These are phyloP conservation scores for Forsythia viridissima DNA, from an alignment of 257 asterid species.

Conservation along the genomic window DNA sequence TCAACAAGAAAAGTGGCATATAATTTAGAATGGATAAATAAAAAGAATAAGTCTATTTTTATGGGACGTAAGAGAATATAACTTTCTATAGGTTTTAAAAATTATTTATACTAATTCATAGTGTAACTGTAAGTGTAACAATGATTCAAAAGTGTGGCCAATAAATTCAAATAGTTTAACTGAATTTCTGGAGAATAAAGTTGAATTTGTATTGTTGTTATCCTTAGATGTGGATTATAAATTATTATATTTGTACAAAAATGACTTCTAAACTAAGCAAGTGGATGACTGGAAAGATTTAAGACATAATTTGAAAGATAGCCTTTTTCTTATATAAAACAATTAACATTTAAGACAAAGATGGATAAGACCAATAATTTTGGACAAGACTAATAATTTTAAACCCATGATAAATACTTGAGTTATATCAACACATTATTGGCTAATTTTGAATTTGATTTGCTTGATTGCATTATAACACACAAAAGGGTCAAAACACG, in stretches of 20 bases:
- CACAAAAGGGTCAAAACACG: background rate
- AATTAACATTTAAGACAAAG: background rate
- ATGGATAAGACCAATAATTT: background rate
- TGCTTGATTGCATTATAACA: background rate
- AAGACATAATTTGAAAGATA: background rate
- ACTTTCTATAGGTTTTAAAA: too few species aligned
- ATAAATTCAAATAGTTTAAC: background rate
- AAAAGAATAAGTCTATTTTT: too few species aligned
- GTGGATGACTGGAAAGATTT: background rate
- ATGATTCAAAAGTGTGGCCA: background rate
- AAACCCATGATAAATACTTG: background rate
- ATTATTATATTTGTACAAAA: background rate
- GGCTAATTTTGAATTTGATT: background rate
- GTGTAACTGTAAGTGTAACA: background rate
- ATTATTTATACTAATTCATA: background rate
- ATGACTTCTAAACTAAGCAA: background rate
- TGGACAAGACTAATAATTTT: background rate
- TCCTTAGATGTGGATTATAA: background rate
- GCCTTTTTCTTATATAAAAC: too few species aligned
- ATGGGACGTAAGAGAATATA: too few species aligned
- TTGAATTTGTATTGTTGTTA: background rate
- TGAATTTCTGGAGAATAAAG: background rate
- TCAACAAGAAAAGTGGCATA: too few species aligned
- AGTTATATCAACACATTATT: background rate
- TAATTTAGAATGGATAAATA: too few species aligned